Percentiles rank a stretch among this genome's conserved stretches.
Evolutionary conservation across 257 asterid species (phyloP).

Genomic region (Fraxinus excelsior): DNA sequence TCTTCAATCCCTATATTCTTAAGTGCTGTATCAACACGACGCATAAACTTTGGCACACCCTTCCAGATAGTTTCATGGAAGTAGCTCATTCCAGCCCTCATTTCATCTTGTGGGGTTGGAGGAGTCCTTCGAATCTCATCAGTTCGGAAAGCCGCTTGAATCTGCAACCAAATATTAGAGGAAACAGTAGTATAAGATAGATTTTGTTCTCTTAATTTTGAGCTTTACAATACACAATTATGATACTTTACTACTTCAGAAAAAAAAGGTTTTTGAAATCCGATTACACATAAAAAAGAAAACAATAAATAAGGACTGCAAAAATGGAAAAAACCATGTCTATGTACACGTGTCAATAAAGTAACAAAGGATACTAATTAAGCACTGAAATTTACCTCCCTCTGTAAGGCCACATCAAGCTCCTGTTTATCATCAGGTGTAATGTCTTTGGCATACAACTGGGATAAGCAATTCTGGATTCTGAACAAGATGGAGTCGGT

Average conservation of each 20-base stretch:
- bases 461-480: conserved; percentile 55
- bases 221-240: background rate
- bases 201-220: background rate
- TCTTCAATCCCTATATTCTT: conserved; percentile 58
- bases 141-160: conserved; percentile 64
- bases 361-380: conserved; percentile 4
- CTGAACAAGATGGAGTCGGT: conserved; percentile 32
- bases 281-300: conserved; percentile 1
- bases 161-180: conserved; percentile 28
- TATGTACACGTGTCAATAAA: background rate
- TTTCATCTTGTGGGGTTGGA: conserved; percentile 63
- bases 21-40: conserved; percentile 63
- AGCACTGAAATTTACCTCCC: conserved; percentile 43
- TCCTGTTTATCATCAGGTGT: conserved; percentile 65
- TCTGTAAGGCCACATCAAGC: conserved; percentile 57
- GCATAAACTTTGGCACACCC: conserved; percentile 59
- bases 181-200: background rate
- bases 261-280: background rate
- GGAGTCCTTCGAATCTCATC: conserved; percentile 59
- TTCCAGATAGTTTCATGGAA: conserved; percentile 61
- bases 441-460: conserved; percentile 50
- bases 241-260: background rate
- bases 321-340: background rate
- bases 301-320: background rate
- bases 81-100: conserved; percentile 69